A percentile compares a stretch with the other conserved stretches of the same genome.
Conservation (phyloP, 345 rosid species). For the Aurinia saxatilis region DNA sequence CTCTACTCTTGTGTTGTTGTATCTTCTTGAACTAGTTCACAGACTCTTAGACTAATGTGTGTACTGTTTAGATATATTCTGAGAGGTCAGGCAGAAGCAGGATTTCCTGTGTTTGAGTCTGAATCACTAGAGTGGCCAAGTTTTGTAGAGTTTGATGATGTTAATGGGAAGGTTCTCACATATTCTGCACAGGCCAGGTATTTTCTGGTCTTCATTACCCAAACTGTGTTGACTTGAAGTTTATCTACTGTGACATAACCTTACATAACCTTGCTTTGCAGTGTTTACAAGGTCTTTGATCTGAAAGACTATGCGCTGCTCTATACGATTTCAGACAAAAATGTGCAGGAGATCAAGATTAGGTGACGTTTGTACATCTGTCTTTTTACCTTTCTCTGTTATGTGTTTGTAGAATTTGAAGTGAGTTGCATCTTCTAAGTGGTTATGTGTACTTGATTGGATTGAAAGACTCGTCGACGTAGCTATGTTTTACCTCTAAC, state of each 20-base stretch:
- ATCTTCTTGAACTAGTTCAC: background rate
- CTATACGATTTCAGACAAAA: conserved; percentile 67
- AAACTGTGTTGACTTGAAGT: background rate
- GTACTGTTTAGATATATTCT: conserved; percentile 50
- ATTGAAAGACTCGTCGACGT: background rate
- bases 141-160: conserved; percentile 88
- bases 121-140: conserved; percentile 92
- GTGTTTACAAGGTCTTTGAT: conserved; percentile 94
- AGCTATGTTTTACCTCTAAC: background rate
- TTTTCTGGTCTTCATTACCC: background rate
- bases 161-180: conserved; percentile 74
- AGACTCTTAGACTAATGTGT: background rate
- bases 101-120: conserved; percentile 76
- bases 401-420: conserved; percentile 36
- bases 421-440: conserved; percentile 26
- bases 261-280: conserved; percentile 14
- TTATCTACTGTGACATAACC: conserved; percentile 2
- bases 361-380: conserved; percentile 42
- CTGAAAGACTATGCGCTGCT: conserved; percentile 73
- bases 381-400: conserved; percentile 3
- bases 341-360: conserved; percentile 89
- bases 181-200: conserved; percentile 84
- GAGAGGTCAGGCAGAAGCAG: conserved; percentile 64
- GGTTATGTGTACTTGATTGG: background rate
- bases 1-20: background rate